These are phyloP conservation scores for Phytopythium ostracodes DNA, from an alignment of 352 stramenopile genomes.

Conservation along the genomic window DNA sequence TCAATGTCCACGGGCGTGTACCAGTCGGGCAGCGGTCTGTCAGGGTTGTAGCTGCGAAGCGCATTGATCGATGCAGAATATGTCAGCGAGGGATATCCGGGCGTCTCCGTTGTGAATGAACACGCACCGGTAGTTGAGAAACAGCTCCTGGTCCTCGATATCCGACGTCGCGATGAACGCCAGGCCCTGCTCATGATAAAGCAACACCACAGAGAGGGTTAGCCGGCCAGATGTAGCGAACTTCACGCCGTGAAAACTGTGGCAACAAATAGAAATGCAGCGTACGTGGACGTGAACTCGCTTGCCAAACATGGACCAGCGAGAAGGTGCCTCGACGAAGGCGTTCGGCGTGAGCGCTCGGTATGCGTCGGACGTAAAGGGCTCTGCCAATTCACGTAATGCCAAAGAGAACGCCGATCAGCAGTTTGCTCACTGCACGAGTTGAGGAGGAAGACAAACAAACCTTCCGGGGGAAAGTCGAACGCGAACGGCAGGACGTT, in stretches of 20 bases:
- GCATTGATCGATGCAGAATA: not conserved
- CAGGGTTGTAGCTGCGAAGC: conserved; percentile 66
- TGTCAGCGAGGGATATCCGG: not conserved
- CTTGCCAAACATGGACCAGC: conserved; percentile 81
- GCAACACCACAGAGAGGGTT: not conserved
- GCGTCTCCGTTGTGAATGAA: not conserved
- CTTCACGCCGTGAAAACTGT: not conserved
- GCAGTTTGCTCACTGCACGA: not conserved
- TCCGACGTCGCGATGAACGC: conserved; percentile 72
- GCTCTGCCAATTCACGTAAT: conserved; percentile 26
- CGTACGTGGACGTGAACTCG: conserved; percentile 79
- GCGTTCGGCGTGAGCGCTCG: conserved; percentile 77
- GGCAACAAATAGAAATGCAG: not conserved
- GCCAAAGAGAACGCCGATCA: not conserved
- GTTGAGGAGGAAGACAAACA: conserved; percentile 14
- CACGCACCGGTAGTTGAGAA: conserved; percentile 74
- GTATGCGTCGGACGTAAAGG: conserved; percentile 56
- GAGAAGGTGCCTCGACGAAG: conserved; percentile 77
- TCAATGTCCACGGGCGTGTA: conserved; percentile 81
- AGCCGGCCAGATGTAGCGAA: not conserved
- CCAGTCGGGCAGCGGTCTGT: conserved; percentile 67
- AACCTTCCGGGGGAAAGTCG: conserved; percentile 74
- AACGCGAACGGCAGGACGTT: conserved; percentile 84
- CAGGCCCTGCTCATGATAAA: conserved; percentile 38
- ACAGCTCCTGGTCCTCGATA: conserved; percentile 78